These are phyloP conservation scores for Craterostigma plantagineum DNA, from an alignment of 257 asterid genomes.

Conservation along the genomic window DNA sequence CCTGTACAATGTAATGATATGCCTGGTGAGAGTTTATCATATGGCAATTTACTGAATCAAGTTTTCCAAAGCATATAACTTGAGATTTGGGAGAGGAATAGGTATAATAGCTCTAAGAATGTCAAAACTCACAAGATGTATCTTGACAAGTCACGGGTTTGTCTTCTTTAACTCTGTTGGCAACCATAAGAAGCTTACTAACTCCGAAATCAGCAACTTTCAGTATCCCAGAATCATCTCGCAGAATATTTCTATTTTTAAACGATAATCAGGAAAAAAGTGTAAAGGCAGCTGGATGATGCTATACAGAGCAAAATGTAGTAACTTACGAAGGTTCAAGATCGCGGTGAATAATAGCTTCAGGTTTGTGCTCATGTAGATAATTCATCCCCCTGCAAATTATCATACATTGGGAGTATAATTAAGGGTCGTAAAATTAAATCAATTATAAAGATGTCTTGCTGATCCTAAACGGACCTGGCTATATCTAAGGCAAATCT, in stretches of 20 bases:
- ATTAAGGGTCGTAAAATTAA: neutral
- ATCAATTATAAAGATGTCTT: too few species aligned
- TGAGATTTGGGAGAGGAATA: neutral
- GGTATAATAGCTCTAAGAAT: too few species aligned
- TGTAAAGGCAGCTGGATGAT: too few species aligned
- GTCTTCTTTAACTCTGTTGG: conserved; percentile 64
- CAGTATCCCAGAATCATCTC: conserved; percentile 87
- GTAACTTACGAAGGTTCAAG: conserved; percentile 82
- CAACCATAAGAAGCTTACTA: conserved; percentile 70
- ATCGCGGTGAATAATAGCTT: conserved; percentile 85
- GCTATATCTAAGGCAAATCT: conserved; percentile 91
- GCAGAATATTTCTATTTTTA: conserved; percentile 69
- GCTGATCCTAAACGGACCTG: conserved; percentile 26
- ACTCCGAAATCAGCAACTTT: conserved; percentile 96
- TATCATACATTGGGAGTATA: conserved; percentile 1
- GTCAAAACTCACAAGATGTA: conserved; percentile 83
- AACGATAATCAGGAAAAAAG: conserved; percentile 3
- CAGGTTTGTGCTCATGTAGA: conserved; percentile 84
- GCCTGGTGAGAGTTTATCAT: too few species aligned
- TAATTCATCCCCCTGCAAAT: conserved; percentile 80
- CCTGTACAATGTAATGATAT: conserved; percentile 22
- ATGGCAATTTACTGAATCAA: too few species aligned
- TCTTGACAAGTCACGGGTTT: conserved; percentile 29
- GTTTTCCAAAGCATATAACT: neutral
- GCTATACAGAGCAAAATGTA: too few species aligned